Evolutionary conservation across 1,284 basidiomycete species (phyloP), one percentile per base, ranked within the genome.

Genomic region (Inonotus hispidus): DNA sequence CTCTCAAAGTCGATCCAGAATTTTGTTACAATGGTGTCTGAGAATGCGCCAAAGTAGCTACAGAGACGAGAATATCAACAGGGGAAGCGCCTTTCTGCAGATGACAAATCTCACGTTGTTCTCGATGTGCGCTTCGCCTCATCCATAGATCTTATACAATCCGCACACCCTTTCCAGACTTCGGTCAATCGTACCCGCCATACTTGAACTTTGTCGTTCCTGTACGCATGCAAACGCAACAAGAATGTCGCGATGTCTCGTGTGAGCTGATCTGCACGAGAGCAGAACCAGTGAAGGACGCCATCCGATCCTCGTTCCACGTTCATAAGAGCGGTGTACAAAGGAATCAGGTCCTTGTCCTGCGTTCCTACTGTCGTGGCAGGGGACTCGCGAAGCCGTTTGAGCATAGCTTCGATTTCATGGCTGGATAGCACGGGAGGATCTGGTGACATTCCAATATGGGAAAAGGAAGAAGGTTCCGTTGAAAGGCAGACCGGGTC

Each of bases 191-290:
- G 79, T 16, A 70, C 69, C 69, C 84, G 83, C 90, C 90, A 95
- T 47, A 75, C 70, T 1, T 80, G 74, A 3, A 90, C 85, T 14
- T 77, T 75, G 0, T 73, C 69, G 62, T 83, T 83, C 56, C 82
- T 76, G 67, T 92, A 95, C 3, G 92, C 92, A 68, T 90, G 88
- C 49, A 95, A 73, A 63, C 91, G 82, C 56, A 94, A 76, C 53
- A 92, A 79, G 74, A 92, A 95, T 0, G 83, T 85, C 0, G 93
- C 90, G 1, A 86, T 82, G 58, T 81, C 84, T 5, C 78, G 69
- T 0, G 81, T 81, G 41, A 81, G 72, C 19, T 74, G 67, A 55
- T 80, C 73, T 1, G 86, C 87, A 43, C 76, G 75, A 46, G 73
- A 69, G 69, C 90, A 92, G 68, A 88, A 91, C 89, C 90, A 92